Evolutionary conservation across 2,329 filamentous ascomycete genomes (phyloP).

Genomic region (Fusarium compactum): DNA sequence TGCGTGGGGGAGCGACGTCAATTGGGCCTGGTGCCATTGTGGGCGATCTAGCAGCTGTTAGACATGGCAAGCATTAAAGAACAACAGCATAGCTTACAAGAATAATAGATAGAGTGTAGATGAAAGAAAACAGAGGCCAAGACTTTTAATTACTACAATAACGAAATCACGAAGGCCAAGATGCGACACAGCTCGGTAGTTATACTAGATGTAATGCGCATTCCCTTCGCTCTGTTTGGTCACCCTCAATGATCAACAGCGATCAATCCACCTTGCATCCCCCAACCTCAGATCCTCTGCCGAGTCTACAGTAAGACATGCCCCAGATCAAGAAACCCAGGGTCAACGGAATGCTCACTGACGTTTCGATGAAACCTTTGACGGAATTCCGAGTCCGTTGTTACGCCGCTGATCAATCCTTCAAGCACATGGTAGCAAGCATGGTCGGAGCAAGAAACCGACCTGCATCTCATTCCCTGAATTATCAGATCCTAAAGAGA

Average conservation of each 20-base stretch:
- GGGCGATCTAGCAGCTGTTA: neutral
- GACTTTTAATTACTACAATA: neutral
- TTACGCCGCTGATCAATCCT: neutral
- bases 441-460: neutral
- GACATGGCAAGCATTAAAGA: neutral
- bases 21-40: conserved; percentile 7
- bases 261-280: neutral
- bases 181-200: neutral
- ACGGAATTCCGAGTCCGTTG: neutral
- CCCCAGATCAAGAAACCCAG: neutral
- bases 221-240: neutral
- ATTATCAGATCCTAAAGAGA: neutral
- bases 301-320: neutral
- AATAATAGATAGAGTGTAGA: neutral
- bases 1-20: conserved; percentile 16
- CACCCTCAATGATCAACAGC: neutral
- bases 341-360: neutral
- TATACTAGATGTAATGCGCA: neutral
- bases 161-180: neutral
- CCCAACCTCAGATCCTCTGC: neutral
- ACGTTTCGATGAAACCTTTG: neutral
- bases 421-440: neutral
- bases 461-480: neutral
- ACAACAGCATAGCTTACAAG: neutral
- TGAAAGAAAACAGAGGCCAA: neutral